Conservation (phyloP, 1,284 basidiomycete genomes). For the Rhodotorula sp. region DNA sequence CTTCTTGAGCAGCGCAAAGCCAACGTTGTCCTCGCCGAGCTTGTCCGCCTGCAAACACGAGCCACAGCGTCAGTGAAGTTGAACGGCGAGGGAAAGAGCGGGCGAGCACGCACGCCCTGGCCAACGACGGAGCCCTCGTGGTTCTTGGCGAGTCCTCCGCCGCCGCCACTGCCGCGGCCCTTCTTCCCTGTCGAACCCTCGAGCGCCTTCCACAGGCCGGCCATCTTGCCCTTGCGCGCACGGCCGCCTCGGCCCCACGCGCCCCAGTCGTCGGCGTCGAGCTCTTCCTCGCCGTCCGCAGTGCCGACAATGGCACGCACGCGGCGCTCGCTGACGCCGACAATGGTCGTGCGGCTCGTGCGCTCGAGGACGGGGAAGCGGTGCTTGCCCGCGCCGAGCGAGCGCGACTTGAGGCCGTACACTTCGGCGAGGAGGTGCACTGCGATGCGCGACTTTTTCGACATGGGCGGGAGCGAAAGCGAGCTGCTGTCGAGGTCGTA, state of each 20-base stretch:
- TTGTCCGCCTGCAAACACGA: constrained; percentile 68
- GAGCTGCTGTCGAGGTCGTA: constrained; percentile 58
- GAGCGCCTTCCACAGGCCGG: constrained; percentile 39
- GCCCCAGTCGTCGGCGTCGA: constrained; percentile 57
- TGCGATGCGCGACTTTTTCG: constrained; percentile 66
- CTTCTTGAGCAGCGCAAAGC: constrained; percentile 70
- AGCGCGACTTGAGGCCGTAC: constrained; percentile 74
- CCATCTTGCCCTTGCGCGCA: constrained; percentile 26
- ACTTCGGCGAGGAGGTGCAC: constrained; percentile 75
- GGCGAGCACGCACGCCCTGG: constrained; percentile 26
- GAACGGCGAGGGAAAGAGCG: background rate
- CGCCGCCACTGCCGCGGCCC: constrained; percentile 23
- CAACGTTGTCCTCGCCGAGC: constrained; percentile 68
- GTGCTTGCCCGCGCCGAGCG: constrained; percentile 65
- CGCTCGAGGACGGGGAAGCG: constrained; percentile 53
- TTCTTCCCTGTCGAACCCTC: constrained; percentile 62
- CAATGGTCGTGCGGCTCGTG: constrained; percentile 26
- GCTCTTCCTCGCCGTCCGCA: constrained; percentile 51
- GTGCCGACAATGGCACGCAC: constrained; percentile 34
- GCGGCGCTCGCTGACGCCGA: constrained; percentile 30
- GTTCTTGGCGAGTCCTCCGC: constrained; percentile 18
- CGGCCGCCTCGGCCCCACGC: constrained; percentile 48
- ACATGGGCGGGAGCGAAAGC: constrained; percentile 73
- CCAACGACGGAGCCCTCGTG: constrained; percentile 39
- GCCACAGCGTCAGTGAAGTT: background rate